These are phyloP conservation scores for Sphagnum tenellum DNA, from an alignment of 225 moss, liverwort and hornwort species.

Conservation along the genomic window DNA sequence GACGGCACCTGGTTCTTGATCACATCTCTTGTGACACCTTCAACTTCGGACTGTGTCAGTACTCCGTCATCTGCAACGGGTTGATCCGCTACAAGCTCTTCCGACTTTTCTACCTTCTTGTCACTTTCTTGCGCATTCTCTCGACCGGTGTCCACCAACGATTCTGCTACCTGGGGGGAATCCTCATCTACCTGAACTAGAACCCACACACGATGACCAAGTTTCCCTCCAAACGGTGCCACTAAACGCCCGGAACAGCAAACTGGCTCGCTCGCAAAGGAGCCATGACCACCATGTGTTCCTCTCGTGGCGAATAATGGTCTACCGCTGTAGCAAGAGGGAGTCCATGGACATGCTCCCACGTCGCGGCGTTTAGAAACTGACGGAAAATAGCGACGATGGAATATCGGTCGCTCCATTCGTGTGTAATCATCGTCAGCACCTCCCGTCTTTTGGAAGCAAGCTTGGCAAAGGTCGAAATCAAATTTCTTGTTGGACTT, in stretches of 20 bases:
- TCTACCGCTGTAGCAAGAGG: slow-evolving; percentile 39
- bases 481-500: slow-evolving; percentile 72
- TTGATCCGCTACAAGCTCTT: too few relatives aligned
- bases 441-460: slow-evolving; percentile 37
- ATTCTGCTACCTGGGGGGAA: slow-evolving; percentile 45
- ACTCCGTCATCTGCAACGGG: too few relatives aligned
- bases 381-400: slow-evolving; percentile 40
- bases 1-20: too few relatives aligned
- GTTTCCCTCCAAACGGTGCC: slow-evolving; percentile 70
- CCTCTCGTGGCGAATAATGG: slow-evolving; percentile 29
- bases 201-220: slow-evolving; percentile 95
- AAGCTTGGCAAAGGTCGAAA: slow-evolving; percentile 59
- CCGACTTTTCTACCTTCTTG: slow-evolving; percentile 18
- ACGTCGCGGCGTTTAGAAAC: slow-evolving; percentile 20
- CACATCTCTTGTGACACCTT: too few relatives aligned
- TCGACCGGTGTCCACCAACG: slow-evolving; percentile 8
- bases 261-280: slow-evolving; percentile 32
- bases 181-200: slow-evolving; percentile 70
- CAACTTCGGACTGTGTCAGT: too few relatives aligned
- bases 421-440: slow-evolving; percentile 40
- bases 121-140: slow-evolving; percentile 7
- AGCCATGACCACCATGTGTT: slow-evolving; percentile 13
- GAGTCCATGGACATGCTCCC: slow-evolving; percentile 27
- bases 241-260: slow-evolving; percentile 58
- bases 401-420: slow-evolving; percentile 63